Evolutionary conservation across 768 basidiomycete genomes (phyloP).

Genomic region (Leccinum truebloodii): DNA sequence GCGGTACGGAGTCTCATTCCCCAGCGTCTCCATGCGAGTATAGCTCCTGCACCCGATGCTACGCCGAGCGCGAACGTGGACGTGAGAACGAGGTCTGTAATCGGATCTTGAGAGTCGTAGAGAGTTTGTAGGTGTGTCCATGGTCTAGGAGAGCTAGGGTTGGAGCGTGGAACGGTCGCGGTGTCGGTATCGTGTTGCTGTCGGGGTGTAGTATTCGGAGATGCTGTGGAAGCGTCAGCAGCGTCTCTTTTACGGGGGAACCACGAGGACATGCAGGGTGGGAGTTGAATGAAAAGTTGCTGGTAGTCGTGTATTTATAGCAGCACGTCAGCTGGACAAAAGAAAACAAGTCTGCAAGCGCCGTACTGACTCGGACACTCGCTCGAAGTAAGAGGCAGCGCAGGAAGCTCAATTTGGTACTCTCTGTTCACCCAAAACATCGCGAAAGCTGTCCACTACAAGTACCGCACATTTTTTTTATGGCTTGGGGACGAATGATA

Average conservation of each 20-base stretch:
- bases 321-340: not conserved
- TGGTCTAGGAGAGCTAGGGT: not conserved
- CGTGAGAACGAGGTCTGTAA: not conserved
- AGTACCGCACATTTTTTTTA: not conserved
- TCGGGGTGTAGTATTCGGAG: not conserved
- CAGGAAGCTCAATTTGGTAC: too few relatives aligned
- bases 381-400: not conserved
- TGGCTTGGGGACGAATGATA: not conserved
- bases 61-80: slow-evolving; percentile 20
- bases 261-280: slow-evolving; percentile 12
- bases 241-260: slow-evolving; percentile 5
- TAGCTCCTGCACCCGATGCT: slow-evolving; percentile 9
- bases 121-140: slow-evolving; percentile 2
- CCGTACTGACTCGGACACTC: too few relatives aligned
- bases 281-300: not conserved
- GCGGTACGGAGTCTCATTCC: slow-evolving; percentile 60
- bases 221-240: not conserved
- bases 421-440: too few relatives aligned
- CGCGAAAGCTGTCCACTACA: too few relatives aligned
- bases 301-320: not conserved
- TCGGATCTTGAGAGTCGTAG: not conserved
- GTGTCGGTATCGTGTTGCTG: not conserved
- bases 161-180: not conserved
- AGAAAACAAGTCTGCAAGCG: slow-evolving; percentile 4
- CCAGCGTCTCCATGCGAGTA: slow-evolving; percentile 48